Base-by-base conservation (phyloP, 2,329 filamentous ascomycete genomes). In the Coniochaeta hoffmannii region DNA sequence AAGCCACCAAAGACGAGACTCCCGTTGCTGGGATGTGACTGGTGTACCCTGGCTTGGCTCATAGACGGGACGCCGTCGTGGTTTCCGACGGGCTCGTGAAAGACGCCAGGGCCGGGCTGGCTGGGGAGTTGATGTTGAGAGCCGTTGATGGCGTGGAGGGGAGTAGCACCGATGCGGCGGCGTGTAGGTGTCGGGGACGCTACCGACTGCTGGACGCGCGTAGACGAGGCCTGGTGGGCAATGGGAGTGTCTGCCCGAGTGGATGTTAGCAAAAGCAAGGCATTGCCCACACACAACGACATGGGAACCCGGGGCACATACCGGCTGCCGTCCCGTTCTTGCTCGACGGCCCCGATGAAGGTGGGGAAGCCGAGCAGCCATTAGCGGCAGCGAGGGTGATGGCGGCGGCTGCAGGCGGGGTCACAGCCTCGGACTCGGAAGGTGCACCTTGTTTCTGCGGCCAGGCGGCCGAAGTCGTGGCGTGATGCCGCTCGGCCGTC, bases 1-100 rank as follows among this genome's bases (percentile, higher is more conserved):
- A 80, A 78, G 7, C 72, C 73, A 32, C 79, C 79, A 62, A 85
- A 84, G 58, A 83, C 74, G 53, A 84, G 69, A 64, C 76, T 83
- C 35, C 78, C 74, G 57, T 77, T 77, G 64, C 78, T 84, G 14
- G 74, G 75, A 54, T 79, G 81, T 38, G 75, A 66, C 53, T 81
- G 78, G 60, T 83, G 79, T 61, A 77, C 65, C 31, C 64, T 66
- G 19, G 63, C 65, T 15, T 65, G 71, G 24, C 68, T 69, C 41
- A 69, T 70, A 32, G 68, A 55, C 11, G 56, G 41, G 8, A 7
- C 5, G 19, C 22, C 12, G 12, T n/a, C 24, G 24, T 46, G 22
- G 41, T 46, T 26, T 5, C 11, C 2, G 24, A 17, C 11, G 15
- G 22, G 41, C 41, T 46, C 41, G 19, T 8, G 11, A 15, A 26